Base-by-base conservation (phyloP, 129 eudicot species). In the Flaveria trinervia region DNA sequence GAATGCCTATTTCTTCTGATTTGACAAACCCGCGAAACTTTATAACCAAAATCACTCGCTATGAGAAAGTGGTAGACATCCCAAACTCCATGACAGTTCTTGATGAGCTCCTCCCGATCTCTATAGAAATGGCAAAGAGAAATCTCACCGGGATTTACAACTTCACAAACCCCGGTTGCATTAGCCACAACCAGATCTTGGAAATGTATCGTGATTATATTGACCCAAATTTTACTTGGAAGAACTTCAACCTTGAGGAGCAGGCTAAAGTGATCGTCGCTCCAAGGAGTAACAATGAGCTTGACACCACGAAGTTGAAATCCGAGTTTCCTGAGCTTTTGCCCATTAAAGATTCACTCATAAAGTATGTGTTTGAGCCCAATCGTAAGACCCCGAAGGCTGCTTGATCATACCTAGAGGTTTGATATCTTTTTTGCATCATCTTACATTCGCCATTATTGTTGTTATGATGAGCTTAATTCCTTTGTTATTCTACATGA, bases 41-140 rank as follows among this genome's bases (percentile, higher is more conserved):
- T 76, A 87, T 90, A 28, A 90, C 92, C 3, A 90, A 90, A 86
- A 90, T 90, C 83, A 74, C 81, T 48, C 78, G 90, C 22, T 90
- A 90, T 23, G 90, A 90, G 64, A 90, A 87, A 77, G 96, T 90
- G 44, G 96, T 90, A 16, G 52, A 90, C 75, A 90, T 87, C 59
- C 96, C 96, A 22, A 90, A 90, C 90, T 90, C 96, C 59, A 90
- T 90, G 96, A 90, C 96, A 14, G 88, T 90, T 83, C 87, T 90
- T 67, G 96, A 90, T 30, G 96, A 90, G 75, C 87, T 84, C 49
- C 87, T 84, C 10, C 87, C 87, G 10, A 83, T 83, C 71, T 83
- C 87, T 16, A 64, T 89, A 41, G 95, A 89, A 77, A 89, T 89
- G 92, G 96, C 92, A 60, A 89, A 89, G 82, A 85, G 96, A 60